phyloP scores from a whole-genome alignment of 495 filamentous ascomycete genomes.

The Podospora sp. region DNA sequence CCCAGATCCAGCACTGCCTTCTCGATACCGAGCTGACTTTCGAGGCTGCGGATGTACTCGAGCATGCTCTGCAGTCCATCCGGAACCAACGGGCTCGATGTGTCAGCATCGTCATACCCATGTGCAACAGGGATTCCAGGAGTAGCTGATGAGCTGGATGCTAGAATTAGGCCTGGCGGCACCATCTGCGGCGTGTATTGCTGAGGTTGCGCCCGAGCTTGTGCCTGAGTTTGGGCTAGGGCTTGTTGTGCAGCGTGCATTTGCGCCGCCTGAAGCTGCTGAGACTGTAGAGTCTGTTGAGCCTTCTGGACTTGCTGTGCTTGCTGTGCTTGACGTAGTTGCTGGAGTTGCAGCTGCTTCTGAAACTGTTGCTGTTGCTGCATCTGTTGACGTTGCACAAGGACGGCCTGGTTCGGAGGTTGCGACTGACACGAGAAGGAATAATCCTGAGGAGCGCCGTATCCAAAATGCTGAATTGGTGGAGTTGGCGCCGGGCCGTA shows the following conservation, averaged over 20 bases:
- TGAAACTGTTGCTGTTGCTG: too few species aligned
- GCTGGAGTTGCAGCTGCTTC: too few species aligned
- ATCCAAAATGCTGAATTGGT: neutral
- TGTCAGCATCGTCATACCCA: neutral
- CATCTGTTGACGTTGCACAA: too few species aligned
- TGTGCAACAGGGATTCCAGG: neutral
- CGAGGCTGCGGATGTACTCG: neutral
- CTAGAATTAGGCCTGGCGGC: neutral
- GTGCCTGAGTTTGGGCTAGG: conserved; percentile 55
- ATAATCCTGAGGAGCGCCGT: too few species aligned
- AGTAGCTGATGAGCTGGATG: neutral
- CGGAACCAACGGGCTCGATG: neutral
- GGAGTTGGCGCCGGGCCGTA: neutral
- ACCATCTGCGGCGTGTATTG: neutral
- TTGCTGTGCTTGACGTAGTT: too few species aligned
- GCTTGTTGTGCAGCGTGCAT: too few species aligned
- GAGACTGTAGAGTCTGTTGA: too few species aligned
- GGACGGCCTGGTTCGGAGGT: too few species aligned
- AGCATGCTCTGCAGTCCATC: neutral
- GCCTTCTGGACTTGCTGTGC: too few species aligned
- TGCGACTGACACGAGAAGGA: too few species aligned
- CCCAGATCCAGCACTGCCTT: neutral
- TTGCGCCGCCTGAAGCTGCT: too few species aligned
- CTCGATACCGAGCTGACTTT: neutral
- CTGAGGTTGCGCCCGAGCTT: conserved; percentile 43